These are phyloP conservation scores for Claviceps cyperi DNA, from an alignment of 2,329 filamentous ascomycete species.

Conservation along the genomic window DNA sequence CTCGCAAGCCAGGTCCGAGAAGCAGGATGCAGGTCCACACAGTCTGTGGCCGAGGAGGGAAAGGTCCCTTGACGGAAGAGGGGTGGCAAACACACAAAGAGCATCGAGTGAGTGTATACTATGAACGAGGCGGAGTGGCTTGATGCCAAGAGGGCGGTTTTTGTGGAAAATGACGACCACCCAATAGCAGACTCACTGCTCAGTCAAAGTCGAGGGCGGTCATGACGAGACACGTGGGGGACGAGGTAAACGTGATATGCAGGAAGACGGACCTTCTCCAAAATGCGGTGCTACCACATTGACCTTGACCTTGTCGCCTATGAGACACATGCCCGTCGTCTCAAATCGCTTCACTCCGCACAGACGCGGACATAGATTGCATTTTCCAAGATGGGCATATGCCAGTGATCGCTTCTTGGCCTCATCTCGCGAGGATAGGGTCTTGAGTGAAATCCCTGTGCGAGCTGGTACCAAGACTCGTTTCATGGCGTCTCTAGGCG, in stretches of 20 bases:
- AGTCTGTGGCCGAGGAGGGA: neutral
- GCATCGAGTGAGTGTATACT: too few relatives aligned
- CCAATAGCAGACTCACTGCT: neutral
- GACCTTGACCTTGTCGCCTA: constrained; percentile 63
- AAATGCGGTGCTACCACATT: constrained; percentile 79
- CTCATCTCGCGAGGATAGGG: constrained; percentile 51
- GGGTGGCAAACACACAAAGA: neutral
- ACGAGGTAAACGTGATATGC: neutral
- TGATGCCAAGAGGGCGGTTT: too few relatives aligned
- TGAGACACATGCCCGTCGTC: constrained; percentile 62
- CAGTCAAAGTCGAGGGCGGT: too few relatives aligned
- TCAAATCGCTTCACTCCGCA: constrained; percentile 74
- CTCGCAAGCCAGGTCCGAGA: neutral
- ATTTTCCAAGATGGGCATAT: constrained; percentile 61
- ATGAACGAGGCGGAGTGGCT: too few relatives aligned
- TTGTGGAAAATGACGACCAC: neutral
- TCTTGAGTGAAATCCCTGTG: constrained; percentile 23
- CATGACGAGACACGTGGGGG: neutral
- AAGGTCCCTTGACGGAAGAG: neutral
- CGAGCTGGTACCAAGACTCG: neutral
- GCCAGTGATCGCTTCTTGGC: constrained; percentile 60
- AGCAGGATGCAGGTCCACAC: neutral
- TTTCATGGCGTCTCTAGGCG: neutral
- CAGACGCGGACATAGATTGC: constrained; percentile 65
- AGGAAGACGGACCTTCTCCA: constrained; percentile 42